phyloP scores from a whole-genome alignment of 768 basidiomycete genomes.

The Neoboletus subvelutipes region DNA sequence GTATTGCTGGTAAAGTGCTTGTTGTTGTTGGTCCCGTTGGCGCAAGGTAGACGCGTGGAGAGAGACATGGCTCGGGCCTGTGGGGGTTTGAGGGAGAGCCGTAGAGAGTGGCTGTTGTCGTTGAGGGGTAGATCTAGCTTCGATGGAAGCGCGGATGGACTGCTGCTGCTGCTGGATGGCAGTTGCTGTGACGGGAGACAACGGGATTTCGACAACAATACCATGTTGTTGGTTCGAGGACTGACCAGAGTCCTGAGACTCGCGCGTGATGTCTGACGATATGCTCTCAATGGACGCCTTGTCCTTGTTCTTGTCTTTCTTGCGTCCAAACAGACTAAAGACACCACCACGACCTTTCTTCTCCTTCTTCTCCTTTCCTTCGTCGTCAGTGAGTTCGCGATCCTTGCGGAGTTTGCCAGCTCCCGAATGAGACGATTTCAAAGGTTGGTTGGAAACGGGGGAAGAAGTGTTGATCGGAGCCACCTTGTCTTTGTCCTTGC shows the following conservation, averaged over 20 bases:
- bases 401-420: slow-evolving; percentile 47
- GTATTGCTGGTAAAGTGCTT: slow-evolving; percentile 84
- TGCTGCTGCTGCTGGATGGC: slow-evolving; percentile 63
- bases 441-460: slow-evolving; percentile 28
- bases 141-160: slow-evolving; percentile 22
- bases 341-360: slow-evolving; percentile 71
- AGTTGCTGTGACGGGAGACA: slow-evolving; percentile 52
- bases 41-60: slow-evolving; percentile 67
- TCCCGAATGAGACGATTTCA: slow-evolving; percentile 12
- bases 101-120: slow-evolving; percentile 24
- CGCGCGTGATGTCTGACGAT: slow-evolving; percentile 46
- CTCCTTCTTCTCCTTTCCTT: slow-evolving; percentile 56
- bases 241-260: slow-evolving; percentile 64
- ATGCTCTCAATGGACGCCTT: slow-evolving; percentile 53
- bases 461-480: slow-evolving; percentile 30
- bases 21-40: slow-evolving; percentile 86
- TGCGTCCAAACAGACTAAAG: slow-evolving; percentile 74
- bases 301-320: slow-evolving; percentile 73
- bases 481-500: slow-evolving; percentile 49
- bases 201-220: slow-evolving; percentile 24
- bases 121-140: slow-evolving; percentile 19
- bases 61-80: slow-evolving; percentile 46
- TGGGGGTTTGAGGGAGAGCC: slow-evolving; percentile 30
- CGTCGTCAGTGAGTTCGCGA: slow-evolving; percentile 41
- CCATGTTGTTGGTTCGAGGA: slow-evolving; percentile 46